Percentiles rank a stretch among this genome's conserved stretches.
Conservation (phyloP, 495 filamentous ascomycete genomes). For the Rhypophila decipiens region DNA sequence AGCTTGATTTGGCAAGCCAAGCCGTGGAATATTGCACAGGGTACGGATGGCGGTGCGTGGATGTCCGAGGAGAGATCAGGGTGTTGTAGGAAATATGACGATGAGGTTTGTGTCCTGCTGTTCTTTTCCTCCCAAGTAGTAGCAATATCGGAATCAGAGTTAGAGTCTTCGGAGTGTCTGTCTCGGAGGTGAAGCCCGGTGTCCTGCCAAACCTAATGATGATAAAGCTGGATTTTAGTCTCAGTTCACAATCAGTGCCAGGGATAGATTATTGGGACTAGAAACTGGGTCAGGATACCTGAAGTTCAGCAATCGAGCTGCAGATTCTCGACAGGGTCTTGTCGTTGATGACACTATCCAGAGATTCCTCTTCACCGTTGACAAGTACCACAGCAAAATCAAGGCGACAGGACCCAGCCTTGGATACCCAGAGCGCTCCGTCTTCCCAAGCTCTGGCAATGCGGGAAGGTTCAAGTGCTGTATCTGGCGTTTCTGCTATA, state of each 20-base stretch:
- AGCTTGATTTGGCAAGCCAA: constrained; percentile 20
- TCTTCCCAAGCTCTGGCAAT: constrained; percentile 6
- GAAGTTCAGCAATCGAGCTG: too few relatives aligned
- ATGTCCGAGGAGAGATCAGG: constrained; percentile 20
- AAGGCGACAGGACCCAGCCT: constrained; percentile 21
- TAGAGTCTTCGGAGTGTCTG: too few relatives aligned
- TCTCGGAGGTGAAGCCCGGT: constrained; percentile 17
- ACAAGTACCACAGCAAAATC: constrained; percentile 14
- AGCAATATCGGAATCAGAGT: not conserved
- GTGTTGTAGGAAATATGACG: constrained; percentile 22
- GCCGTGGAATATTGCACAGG: constrained; percentile 25
- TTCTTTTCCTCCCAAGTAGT: too few relatives aligned
- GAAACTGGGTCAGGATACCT: too few relatives aligned
- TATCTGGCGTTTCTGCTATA: too few relatives aligned
- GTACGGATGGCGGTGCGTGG: constrained; percentile 14
- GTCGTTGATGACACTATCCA: too few relatives aligned
- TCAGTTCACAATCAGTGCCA: too few relatives aligned
- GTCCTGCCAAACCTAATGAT: constrained; percentile 22
- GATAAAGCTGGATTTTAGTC: too few relatives aligned
- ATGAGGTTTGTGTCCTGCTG: not conserved
- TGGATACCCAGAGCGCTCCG: constrained; percentile 22
- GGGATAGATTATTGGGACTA: too few relatives aligned
- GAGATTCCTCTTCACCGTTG: constrained; percentile 9
- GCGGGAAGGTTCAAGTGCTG: not conserved
- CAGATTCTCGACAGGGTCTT: too few relatives aligned